These are phyloP conservation scores for Fusarium transvaalense DNA, from an alignment of 2,329 filamentous ascomycete genomes.

Conservation along the genomic window DNA sequence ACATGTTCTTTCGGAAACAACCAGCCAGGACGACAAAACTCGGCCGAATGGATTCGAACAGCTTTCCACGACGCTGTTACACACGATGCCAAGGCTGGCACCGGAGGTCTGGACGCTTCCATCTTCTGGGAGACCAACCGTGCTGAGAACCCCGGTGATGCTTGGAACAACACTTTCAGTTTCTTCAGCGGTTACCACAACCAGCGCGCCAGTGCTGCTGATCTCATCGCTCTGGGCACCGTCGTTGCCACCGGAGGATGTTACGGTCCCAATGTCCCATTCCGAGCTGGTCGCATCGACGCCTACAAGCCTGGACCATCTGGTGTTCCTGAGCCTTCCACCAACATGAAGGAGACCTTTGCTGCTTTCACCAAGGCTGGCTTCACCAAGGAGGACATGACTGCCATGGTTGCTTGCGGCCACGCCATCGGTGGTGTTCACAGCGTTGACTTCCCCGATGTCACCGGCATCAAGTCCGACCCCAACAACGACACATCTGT, in stretches of 20 bases:
- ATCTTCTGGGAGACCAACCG: slow-evolving; percentile 46
- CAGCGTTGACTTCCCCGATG: slow-evolving; percentile 56
- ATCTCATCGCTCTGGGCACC: slow-evolving; percentile 52
- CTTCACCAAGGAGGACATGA: slow-evolving; percentile 53
- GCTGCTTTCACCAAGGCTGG: slow-evolving; percentile 50
- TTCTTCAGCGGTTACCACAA: slow-evolving; percentile 49
- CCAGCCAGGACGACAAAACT: slow-evolving; percentile 36
- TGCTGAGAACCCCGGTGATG: slow-evolving; percentile 39
- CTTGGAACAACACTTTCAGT: slow-evolving; percentile 48
- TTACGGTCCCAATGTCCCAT: slow-evolving; percentile 43
- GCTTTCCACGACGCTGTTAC: slow-evolving; percentile 48
- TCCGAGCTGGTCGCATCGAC: slow-evolving; percentile 50
- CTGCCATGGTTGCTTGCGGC: slow-evolving; percentile 53
- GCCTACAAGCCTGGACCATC: slow-evolving; percentile 47
- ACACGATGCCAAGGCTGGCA: slow-evolving; percentile 34
- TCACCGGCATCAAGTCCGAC: slow-evolving; percentile 42
- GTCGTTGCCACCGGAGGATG: slow-evolving; percentile 58
- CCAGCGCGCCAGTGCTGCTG: slow-evolving; percentile 37
- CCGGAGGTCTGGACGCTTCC: slow-evolving; percentile 45
- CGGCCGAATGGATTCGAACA: slow-evolving; percentile 47
- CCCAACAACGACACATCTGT: slow-evolving; percentile 49
- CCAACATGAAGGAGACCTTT: slow-evolving; percentile 45
- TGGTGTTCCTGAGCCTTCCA: slow-evolving; percentile 51
- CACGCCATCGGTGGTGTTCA: slow-evolving; percentile 60
- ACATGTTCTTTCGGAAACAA: slow-evolving; percentile 38